Percentiles rank a stretch among this genome's conserved stretches.
phyloP scores from a whole-genome alignment of 2,329 filamentous ascomycete genomes.

The Lasiodiplodia gonubiensis region DNA sequence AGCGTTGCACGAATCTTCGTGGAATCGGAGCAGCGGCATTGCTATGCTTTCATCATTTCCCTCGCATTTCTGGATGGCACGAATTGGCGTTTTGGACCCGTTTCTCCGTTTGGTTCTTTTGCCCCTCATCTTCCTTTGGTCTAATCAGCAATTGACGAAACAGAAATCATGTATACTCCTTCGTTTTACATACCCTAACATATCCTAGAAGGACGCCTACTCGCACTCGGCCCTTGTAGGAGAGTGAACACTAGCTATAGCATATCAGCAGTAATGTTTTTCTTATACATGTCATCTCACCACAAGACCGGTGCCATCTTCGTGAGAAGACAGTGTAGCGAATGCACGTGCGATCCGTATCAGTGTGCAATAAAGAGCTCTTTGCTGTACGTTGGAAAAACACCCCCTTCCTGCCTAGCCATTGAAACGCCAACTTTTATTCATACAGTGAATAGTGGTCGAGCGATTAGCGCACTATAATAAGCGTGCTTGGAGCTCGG shows the following conservation, averaged over 20 bases:
- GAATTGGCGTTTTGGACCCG: not conserved
- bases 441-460: slow-evolving; percentile 18
- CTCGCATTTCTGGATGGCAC: not conserved
- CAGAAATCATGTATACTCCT: slow-evolving; percentile 17
- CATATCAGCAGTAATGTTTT: slow-evolving; percentile 8
- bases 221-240: not conserved
- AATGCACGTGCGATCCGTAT: slow-evolving; percentile 8
- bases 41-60: not conserved
- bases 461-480: not conserved
- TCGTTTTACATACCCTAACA: slow-evolving; percentile 6
- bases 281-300: slow-evolving; percentile 5
- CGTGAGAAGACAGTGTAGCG: not conserved
- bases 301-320: not conserved
- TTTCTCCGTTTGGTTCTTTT: not conserved
- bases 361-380: not conserved
- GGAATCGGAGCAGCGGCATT: not conserved
- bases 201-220: not conserved
- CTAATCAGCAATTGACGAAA: slow-evolving; percentile 3
- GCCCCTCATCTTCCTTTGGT: not conserved
- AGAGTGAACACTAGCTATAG: not conserved
- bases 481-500: not conserved
- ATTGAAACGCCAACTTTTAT: slow-evolving; percentile 28
- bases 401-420: slow-evolving; percentile 2
- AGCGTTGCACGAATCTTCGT: not conserved
- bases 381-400: slow-evolving; percentile 3